Evolutionary conservation across 306 rosid species (phyloP).

Genomic region (Begonia fuchsioides): DNA sequence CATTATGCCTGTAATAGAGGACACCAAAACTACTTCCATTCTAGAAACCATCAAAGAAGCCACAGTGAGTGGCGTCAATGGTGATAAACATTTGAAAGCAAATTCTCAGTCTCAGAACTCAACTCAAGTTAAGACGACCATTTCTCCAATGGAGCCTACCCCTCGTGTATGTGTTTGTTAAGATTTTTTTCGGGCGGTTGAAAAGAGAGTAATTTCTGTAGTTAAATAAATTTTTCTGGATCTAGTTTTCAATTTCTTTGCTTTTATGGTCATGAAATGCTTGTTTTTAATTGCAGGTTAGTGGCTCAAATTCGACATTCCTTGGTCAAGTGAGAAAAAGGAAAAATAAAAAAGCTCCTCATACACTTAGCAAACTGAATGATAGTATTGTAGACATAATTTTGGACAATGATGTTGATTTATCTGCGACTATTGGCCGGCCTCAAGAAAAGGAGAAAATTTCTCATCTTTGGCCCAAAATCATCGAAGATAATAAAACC

Average conservation of each 20-base stretch:
- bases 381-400: background rate
- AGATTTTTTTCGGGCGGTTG: background rate
- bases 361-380: background rate
- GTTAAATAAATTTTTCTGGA: too few species aligned
- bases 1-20: too few species aligned
- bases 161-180: too few species aligned
- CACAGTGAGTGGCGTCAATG: too few species aligned
- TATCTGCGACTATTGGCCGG: background rate
- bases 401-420: background rate
- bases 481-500: background rate
- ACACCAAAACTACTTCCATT: too few species aligned
- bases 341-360: background rate
- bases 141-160: too few species aligned
- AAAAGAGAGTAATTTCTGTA: too few species aligned
- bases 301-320: background rate
- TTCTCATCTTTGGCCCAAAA: background rate
- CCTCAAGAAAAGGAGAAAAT: background rate
- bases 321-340: background rate
- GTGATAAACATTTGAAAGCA: too few species aligned
- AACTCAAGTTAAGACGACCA: background rate
- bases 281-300: too few species aligned
- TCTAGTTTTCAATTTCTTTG: too few species aligned
- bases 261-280: too few species aligned
- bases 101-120: background rate
- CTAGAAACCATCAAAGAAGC: too few species aligned